A percentile compares a stretch with the other conserved stretches of the same genome.
phyloP scores from a whole-genome alignment of 805 yeast genomes.

The Wickerhamomyces kurtzmanii region DNA sequence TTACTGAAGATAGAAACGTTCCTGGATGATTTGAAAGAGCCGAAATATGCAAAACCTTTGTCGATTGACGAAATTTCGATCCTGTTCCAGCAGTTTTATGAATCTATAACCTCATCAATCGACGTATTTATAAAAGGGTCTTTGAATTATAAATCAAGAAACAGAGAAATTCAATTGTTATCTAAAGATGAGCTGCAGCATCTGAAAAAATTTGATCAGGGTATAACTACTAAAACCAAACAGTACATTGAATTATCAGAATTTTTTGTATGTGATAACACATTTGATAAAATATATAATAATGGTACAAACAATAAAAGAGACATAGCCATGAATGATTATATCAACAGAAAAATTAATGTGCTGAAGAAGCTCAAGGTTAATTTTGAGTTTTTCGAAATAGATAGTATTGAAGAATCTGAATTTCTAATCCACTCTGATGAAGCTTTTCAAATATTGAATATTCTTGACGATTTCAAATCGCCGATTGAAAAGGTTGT shows the following conservation, averaged over 20 bases:
- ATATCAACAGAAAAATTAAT: slow-evolving; percentile 7
- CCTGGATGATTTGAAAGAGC: slow-evolving; percentile 10
- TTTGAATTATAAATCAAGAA: slow-evolving; percentile 1
- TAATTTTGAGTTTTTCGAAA: slow-evolving; percentile 8
- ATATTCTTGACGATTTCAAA: slow-evolving; percentile 7
- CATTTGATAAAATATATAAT: slow-evolving; percentile 9
- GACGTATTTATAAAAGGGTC: slow-evolving; percentile 11
- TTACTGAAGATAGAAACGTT: too few relatives aligned
- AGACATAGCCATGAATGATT: slow-evolving; percentile 8
- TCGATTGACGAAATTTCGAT: slow-evolving; percentile 7
- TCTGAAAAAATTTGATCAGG: slow-evolving; percentile 1
- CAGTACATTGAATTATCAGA: slow-evolving; percentile 12
- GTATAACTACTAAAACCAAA: too few relatives aligned
- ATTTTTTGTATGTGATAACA: slow-evolving; percentile 3
- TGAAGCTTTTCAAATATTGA: slow-evolving; percentile 7
- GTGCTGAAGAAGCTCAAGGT: slow-evolving; percentile 7
- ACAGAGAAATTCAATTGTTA: neutral
- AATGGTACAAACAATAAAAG: slow-evolving; percentile 6
- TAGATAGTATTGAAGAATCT: slow-evolving; percentile 11
- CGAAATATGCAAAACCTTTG: slow-evolving; percentile 13
- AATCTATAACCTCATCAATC: slow-evolving; percentile 3
- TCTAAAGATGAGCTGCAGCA: slow-evolving; percentile 4
- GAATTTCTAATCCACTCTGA: slow-evolving; percentile 4
- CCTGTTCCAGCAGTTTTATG: slow-evolving; percentile 13
- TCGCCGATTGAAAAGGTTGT: slow-evolving; percentile 5